Conservation (phyloP, 1,284 basidiomycete species). For the Ganoderma lingzhi region DNA sequence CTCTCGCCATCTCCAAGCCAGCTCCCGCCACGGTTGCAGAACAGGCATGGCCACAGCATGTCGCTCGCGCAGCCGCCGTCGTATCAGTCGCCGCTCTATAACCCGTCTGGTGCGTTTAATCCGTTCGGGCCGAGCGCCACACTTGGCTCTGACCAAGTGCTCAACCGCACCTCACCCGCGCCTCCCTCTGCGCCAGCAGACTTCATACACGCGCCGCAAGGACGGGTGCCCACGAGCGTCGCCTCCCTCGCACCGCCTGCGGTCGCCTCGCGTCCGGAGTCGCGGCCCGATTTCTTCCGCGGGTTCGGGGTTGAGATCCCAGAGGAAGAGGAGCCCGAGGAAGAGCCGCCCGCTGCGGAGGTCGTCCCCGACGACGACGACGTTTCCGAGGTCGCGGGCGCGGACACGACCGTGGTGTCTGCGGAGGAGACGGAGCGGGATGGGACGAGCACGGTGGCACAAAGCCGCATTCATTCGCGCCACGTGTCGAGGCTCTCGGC, state of each 20-base stretch:
- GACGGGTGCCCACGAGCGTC: constrained; percentile 58
- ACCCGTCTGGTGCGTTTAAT: constrained; percentile 56
- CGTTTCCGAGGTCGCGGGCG: constrained; percentile 47
- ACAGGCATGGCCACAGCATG: constrained; percentile 73
- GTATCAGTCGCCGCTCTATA: constrained; percentile 47
- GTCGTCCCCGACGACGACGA: constrained; percentile 42
- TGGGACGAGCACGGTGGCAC: constrained; percentile 53
- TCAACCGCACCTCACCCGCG: constrained; percentile 33
- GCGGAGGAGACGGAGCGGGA: constrained; percentile 46
- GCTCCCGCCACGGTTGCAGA: constrained; percentile 53
- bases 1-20: constrained; percentile 61
- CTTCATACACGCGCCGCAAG: constrained; percentile 66
- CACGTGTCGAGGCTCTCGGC: constrained; percentile 75
- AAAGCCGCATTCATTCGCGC: constrained; percentile 68
- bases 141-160: constrained; percentile 58
- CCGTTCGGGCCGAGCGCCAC: constrained; percentile 66
- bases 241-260: constrained; percentile 56
- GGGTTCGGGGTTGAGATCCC: constrained; percentile 83
- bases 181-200: constrained; percentile 29
- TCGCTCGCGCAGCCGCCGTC: constrained; percentile 69
- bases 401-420: constrained; percentile 36
- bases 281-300: constrained; percentile 73
- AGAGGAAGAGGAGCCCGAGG: constrained; percentile 55
- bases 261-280: constrained; percentile 54
- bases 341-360: constrained; percentile 32